These are phyloP conservation scores for Penicillium sp. DNA, from an alignment of 2,329 filamentous ascomycete species.

Conservation along the genomic window DNA sequence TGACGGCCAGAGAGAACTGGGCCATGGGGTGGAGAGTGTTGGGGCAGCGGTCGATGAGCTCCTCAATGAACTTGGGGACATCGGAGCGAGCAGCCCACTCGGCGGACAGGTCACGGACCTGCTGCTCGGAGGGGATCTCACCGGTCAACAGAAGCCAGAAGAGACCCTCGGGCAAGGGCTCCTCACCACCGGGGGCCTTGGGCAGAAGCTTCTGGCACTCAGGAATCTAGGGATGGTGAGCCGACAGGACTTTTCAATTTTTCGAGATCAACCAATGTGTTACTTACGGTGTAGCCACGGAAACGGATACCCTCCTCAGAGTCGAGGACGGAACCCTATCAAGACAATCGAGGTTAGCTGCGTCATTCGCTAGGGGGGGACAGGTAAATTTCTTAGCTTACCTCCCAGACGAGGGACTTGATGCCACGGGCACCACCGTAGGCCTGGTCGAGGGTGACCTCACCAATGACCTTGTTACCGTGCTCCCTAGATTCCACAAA, in stretches of 20 bases:
- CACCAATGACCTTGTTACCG: slow-evolving; percentile 91
- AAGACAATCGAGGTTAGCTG: slow-evolving; percentile 13
- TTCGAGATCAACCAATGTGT: neutral
- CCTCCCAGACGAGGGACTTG: slow-evolving; percentile 98
- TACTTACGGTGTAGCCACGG: slow-evolving; percentile 83
- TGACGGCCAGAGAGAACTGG: slow-evolving; percentile 97
- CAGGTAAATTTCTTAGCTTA: slow-evolving; percentile 25
- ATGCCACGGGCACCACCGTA: slow-evolving; percentile 99
- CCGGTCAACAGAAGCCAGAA: slow-evolving; percentile 99
- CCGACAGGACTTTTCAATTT: neutral
- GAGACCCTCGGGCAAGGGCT: slow-evolving; percentile 97
- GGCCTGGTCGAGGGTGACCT: slow-evolving; percentile 98
- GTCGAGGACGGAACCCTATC: slow-evolving; percentile 85
- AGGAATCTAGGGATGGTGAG: slow-evolving; percentile 65
- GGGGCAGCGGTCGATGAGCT: slow-evolving; percentile 99
- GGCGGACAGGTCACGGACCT: slow-evolving; percentile 95
- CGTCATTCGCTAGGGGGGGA: neutral
- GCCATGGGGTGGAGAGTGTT: slow-evolving; percentile 99
- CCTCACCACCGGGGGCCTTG: slow-evolving; percentile 93
- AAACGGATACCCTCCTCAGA: slow-evolving; percentile 99
- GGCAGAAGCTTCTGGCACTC: slow-evolving; percentile 98
- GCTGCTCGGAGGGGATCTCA: slow-evolving; percentile 95
- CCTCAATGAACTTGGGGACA: slow-evolving; percentile 96
- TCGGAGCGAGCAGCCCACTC: slow-evolving; percentile 98
- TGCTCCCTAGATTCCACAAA: slow-evolving; percentile 66